Base-by-base conservation (phyloP, 2,329 filamentous ascomycete genomes). In the Colletotrichum sp. region DNA sequence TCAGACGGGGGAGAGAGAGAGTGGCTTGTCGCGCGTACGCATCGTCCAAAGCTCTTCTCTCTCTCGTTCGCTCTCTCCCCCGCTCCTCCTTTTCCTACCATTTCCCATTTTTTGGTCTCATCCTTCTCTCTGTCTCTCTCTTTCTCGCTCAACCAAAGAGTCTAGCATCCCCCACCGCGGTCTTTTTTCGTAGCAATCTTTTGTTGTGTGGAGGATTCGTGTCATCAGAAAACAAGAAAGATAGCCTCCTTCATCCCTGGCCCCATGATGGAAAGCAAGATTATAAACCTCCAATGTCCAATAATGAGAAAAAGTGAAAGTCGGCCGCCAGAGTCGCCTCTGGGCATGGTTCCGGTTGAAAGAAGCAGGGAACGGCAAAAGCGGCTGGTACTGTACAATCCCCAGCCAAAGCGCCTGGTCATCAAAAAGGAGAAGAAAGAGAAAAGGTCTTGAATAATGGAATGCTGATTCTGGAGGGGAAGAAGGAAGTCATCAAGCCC, bases 321-420 rank as follows among this genome's bases (percentile, higher is more conserved):
- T 64, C 73, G 69, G 61, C 43, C 66, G 57, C 55, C 74, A 74
- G 68, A 77, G 76, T 73, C 43, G 69, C 76, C 69, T 70, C 76
- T 60, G 73, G 15, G 57, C 24, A 57, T 67, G 43, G 39, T 24
- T 73, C 74, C 69, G 55, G 61, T 75, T 36, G 26, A 39, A 65
- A 55, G 24, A 21, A 48, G 16, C 21, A 60, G 24, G 59, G 74
- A 34, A 16, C n/a, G 13, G 55, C 28, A 48, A 48, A 48, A 21
- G 5, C 32, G 39, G 43, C 74, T 77, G 74, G 74, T 76, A 70
- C 76, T 74, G 76, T 77, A 65, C 69, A 68, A 76, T 69, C 74
- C 43, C 74, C 76, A 76, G 64, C 69, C 73, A 64, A 64, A 73
- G 69, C 57, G 65, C 69, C 59, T 34, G 72, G 64, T 65, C 21